phyloP scores from a whole-genome alignment of 2,329 filamentous ascomycete species.

The Hymenoscyphus fraxineus region DNA sequence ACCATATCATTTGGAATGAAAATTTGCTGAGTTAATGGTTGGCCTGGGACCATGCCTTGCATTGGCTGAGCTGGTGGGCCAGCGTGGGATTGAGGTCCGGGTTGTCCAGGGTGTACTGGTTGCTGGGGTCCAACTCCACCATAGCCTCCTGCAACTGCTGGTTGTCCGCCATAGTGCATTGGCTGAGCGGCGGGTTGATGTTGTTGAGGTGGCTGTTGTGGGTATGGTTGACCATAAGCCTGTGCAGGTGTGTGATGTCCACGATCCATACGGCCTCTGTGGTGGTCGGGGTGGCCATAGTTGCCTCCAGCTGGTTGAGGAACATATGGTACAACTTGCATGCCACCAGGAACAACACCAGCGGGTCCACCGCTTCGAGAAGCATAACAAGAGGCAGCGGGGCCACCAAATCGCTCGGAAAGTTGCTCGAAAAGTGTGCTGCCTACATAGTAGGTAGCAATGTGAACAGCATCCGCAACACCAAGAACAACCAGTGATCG shows the following conservation, averaged over 20 bases:
- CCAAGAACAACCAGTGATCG: constrained; percentile 97
- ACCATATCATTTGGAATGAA: constrained; percentile 99
- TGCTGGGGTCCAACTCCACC: constrained; percentile 76
- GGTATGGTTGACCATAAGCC: constrained; percentile 63
- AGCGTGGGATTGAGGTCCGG: constrained; percentile 59
- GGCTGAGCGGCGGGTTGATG: constrained; percentile 56
- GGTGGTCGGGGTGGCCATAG: constrained; percentile 87
- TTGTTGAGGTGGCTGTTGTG: constrained; percentile 52
- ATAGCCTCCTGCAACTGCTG: constrained; percentile 66
- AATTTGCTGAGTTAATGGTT: constrained; percentile 94
- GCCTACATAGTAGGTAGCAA: constrained; percentile 97
- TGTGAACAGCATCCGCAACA: constrained; percentile 96
- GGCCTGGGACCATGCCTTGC: constrained; percentile 69
- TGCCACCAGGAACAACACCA: constrained; percentile 89
- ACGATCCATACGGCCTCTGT: constrained; percentile 65
- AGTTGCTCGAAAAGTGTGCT: constrained; percentile 97
- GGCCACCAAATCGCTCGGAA: constrained; percentile 92
- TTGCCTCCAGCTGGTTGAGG: constrained; percentile 90
- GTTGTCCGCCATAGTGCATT: constrained; percentile 66
- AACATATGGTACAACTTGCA: constrained; percentile 98
- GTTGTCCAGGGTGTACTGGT: constrained; percentile 64
- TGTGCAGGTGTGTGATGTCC: constrained; percentile 71
- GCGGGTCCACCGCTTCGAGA: constrained; percentile 90
- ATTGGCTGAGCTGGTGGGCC: constrained; percentile 73
- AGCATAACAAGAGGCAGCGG: constrained; percentile 95